Conservation (phyloP, 2,329 filamentous ascomycete species). For the Venturia oleaginea region DNA sequence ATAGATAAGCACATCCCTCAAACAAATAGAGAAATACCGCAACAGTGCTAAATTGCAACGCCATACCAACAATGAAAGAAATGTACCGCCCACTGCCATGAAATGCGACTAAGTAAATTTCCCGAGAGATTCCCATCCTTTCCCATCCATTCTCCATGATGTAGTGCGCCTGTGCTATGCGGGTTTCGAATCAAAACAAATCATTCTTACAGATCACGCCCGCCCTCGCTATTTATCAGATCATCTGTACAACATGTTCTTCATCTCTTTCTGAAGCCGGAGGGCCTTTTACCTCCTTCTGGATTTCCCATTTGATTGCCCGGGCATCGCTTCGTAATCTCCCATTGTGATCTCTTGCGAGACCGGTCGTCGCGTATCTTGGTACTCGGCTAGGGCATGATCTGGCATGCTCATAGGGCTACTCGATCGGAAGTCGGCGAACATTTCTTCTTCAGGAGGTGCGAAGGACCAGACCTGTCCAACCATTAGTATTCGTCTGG, state of each 20-base stretch:
- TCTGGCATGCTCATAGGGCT: conserved; percentile 37
- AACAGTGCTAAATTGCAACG: background rate
- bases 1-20: background rate
- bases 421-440: conserved; percentile 28
- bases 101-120: background rate
- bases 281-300: background rate
- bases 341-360: conserved; percentile 10
- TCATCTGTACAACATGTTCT: background rate
- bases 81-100: background rate
- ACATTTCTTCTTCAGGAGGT: conserved; percentile 58
- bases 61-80: background rate
- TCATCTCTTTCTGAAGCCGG: background rate
- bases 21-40: background rate
- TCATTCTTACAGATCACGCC: background rate
- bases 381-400: conserved; percentile 20
- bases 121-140: background rate
- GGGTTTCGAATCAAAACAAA: background rate
- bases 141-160: background rate
- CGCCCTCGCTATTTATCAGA: background rate
- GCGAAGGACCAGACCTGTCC: conserved; percentile 87
- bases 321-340: background rate
- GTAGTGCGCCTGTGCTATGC: conserved; percentile 5
- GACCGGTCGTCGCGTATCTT: conserved; percentile 9
- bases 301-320: conserved; percentile 1
- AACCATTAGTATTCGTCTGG: conserved; percentile 22